These are phyloP conservation scores for Petrea volubilis DNA, from an alignment of 257 asterid species.

Conservation along the genomic window DNA sequence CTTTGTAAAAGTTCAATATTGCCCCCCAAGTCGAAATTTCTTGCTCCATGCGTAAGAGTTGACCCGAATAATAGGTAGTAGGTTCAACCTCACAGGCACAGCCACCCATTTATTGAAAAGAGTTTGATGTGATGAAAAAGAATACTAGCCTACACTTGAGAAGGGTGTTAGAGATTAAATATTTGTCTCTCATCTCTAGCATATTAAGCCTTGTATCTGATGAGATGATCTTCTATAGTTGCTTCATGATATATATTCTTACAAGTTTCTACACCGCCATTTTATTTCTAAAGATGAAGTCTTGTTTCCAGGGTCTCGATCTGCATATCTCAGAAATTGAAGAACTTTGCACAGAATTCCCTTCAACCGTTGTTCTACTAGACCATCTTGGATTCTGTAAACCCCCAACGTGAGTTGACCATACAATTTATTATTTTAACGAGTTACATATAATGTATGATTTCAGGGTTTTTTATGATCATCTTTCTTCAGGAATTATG, in stretches of 20 bases:
- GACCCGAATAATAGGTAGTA: too few species aligned
- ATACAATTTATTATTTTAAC: neutral
- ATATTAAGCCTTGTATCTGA: too few species aligned
- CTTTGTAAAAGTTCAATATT: too few species aligned
- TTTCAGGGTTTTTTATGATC: conserved; percentile 13
- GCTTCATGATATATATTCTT: neutral
- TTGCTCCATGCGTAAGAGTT: too few species aligned
- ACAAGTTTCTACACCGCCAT: neutral
- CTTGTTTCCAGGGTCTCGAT: conserved; percentile 63
- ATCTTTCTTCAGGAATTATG: conserved; percentile 45
- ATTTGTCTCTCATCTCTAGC: too few species aligned
- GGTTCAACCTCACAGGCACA: too few species aligned
- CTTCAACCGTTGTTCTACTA: conserved; percentile 68
- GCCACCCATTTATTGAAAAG: too few species aligned
- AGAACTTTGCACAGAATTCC: conserved; percentile 74
- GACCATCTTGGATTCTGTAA: conserved; percentile 85
- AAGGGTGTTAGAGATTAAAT: too few species aligned
- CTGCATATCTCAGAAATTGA: conserved; percentile 73
- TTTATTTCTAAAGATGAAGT: conserved; percentile 1
- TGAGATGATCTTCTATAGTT: too few species aligned
- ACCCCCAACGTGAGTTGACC: conserved; percentile 73
- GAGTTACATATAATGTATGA: neutral
- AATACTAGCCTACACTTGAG: too few species aligned
- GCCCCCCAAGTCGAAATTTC: too few species aligned
- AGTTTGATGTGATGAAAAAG: too few species aligned